These are phyloP conservation scores for Gastrolobium bilobum DNA, from an alignment of 306 rosid genomes.

Conservation along the genomic window DNA sequence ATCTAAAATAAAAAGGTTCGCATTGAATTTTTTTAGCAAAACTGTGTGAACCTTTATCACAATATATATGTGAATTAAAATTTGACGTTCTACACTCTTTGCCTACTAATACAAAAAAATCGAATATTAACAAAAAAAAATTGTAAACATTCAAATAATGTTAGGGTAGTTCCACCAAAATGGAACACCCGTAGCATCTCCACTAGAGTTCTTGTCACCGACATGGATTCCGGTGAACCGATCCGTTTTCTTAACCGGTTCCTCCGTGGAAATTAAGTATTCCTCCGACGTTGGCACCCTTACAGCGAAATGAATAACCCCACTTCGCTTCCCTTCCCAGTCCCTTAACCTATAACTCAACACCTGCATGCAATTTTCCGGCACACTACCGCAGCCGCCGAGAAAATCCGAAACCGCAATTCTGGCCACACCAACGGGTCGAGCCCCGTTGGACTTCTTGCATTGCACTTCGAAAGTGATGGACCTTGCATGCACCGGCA, in stretches of 20 bases:
- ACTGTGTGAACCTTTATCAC: too few species aligned
- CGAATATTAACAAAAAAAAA: too few species aligned
- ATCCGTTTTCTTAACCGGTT: background rate
- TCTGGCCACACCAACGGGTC: constrained; percentile 53
- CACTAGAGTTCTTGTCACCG: background rate
- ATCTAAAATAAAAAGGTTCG: too few species aligned
- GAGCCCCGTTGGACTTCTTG: constrained; percentile 44
- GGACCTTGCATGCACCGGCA: constrained; percentile 55
- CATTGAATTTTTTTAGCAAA: too few species aligned
- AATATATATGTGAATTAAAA: too few species aligned
- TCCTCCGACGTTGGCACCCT: constrained; percentile 39
- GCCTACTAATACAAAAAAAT: too few species aligned
- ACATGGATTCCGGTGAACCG: background rate
- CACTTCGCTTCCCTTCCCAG: constrained; percentile 58
- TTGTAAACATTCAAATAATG: background rate
- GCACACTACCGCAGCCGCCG: background rate
- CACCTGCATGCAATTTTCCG: constrained; percentile 50
- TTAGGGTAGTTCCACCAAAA: constrained; percentile 45
- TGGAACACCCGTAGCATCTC: constrained; percentile 10
- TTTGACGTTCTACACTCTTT: too few species aligned
- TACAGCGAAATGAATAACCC: constrained; percentile 67
- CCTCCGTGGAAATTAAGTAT: background rate
- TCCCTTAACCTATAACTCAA: constrained; percentile 72
- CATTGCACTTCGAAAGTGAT: constrained; percentile 61
- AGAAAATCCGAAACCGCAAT: constrained; percentile 58